Conservation (phyloP, 2,329 filamentous ascomycete species). For the Fusarium sublunatum region DNA sequence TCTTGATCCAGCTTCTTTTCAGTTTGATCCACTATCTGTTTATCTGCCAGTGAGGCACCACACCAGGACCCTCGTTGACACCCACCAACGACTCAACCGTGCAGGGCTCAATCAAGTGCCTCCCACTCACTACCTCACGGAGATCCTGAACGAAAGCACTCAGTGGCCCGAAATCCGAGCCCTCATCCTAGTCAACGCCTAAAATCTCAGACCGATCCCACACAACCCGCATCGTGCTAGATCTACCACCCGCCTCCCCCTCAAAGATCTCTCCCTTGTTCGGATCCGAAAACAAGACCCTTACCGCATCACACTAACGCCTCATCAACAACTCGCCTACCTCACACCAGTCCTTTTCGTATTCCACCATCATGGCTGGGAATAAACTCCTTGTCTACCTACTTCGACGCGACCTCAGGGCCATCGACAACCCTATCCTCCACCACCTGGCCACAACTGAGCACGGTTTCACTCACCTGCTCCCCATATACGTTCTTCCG, state of each 20-base stretch:
- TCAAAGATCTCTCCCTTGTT: conserved; percentile 11
- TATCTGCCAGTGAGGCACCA: conserved; percentile 9
- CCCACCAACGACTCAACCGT: conserved; percentile 12
- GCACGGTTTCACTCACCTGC: conserved; percentile 72
- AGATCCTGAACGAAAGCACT: conserved; percentile 5
- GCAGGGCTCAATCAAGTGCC: conserved; percentile 10
- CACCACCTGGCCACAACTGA: conserved; percentile 64
- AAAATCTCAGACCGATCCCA: conserved; percentile 11
- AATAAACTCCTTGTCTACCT: conserved; percentile 74
- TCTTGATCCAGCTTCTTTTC: background rate
- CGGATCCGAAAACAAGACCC: background rate
- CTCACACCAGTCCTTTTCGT: background rate
- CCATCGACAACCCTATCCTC: conserved; percentile 80
- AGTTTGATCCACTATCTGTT: background rate
- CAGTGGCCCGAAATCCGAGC: conserved; percentile 10
- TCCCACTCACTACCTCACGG: conserved; percentile 5
- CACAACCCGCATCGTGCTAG: conserved; percentile 12
- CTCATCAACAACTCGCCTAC: background rate
- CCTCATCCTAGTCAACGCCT: conserved; percentile 3
- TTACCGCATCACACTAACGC: conserved; percentile 2
- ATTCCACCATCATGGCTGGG: conserved; percentile 46
- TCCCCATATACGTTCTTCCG: conserved; percentile 77
- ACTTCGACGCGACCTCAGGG: conserved; percentile 77
- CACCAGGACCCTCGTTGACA: conserved; percentile 6
- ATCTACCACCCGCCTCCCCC: conserved; percentile 16